Conservation (phyloP, 768 basidiomycete genomes). For the Mycena rosella region DNA sequence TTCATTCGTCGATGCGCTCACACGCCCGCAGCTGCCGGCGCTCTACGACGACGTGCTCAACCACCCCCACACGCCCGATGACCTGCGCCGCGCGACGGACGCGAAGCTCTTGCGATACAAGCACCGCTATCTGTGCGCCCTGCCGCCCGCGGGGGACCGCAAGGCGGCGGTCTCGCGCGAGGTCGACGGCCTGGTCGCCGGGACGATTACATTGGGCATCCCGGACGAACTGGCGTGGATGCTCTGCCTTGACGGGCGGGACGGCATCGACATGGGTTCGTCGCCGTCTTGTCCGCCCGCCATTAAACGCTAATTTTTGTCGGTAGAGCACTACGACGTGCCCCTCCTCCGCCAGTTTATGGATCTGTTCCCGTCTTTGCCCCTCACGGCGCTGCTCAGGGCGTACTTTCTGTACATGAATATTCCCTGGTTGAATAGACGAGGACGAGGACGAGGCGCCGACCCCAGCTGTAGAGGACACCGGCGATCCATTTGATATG, state of each 20-base stretch:
- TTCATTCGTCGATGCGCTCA: slow-evolving; percentile 13
- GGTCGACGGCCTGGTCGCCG: slow-evolving; percentile 79
- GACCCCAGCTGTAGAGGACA: slow-evolving; percentile 45
- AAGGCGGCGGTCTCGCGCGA: slow-evolving; percentile 68
- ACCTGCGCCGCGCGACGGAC: slow-evolving; percentile 83
- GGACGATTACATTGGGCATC: slow-evolving; percentile 80
- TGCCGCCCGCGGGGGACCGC: slow-evolving; percentile 59
- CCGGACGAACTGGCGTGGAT: slow-evolving; percentile 89
- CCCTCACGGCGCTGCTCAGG: slow-evolving; percentile 67
- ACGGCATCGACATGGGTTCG: slow-evolving; percentile 77
- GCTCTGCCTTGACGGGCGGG: slow-evolving; percentile 78
- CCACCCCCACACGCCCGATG: slow-evolving; percentile 84
- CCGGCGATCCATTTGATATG: slow-evolving; percentile 70
- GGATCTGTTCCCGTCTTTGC: slow-evolving; percentile 70
- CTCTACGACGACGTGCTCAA: slow-evolving; percentile 86
- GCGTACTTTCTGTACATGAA: slow-evolving; percentile 78
- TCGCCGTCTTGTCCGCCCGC: slow-evolving; percentile 24
- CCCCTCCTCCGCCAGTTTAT: slow-evolving; percentile 70
- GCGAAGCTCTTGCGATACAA: slow-evolving; percentile 78
- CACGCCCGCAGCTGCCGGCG: slow-evolving; percentile 66
- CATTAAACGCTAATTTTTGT: slow-evolving; percentile 11
- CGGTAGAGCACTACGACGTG: slow-evolving; percentile 72
- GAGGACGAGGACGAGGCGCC: slow-evolving; percentile 55
- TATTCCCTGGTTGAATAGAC: slow-evolving; percentile 53
- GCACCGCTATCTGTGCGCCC: slow-evolving; percentile 68